These are phyloP conservation scores for Penicillium angulare DNA, from an alignment of 495 filamentous ascomycete species.

Conservation along the genomic window DNA sequence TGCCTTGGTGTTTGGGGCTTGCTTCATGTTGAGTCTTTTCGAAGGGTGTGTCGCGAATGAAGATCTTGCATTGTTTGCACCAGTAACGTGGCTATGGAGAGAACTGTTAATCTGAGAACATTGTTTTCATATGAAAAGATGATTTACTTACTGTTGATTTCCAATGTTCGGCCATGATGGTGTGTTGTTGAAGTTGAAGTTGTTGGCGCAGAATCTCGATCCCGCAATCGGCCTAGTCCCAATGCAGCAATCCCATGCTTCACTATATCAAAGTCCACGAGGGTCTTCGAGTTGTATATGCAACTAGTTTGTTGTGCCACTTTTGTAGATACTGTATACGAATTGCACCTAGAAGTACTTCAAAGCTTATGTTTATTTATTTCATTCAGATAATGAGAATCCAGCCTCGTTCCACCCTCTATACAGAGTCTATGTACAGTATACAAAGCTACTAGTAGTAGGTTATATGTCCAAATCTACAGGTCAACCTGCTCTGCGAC, in stretches of 20 bases:
- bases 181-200: neutral
- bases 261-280: too few relatives aligned
- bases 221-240: conserved; percentile 18
- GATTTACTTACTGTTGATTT: conserved; percentile 74
- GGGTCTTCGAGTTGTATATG: too few relatives aligned
- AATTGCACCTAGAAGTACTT: too few relatives aligned
- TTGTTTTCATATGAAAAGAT: neutral
- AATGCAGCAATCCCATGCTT: conserved; percentile 6
- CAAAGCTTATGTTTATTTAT: too few relatives aligned
- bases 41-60: conserved; percentile 87
- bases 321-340: too few relatives aligned
- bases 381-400: too few relatives aligned
- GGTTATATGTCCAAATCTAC: too few relatives aligned
- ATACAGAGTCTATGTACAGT: neutral
- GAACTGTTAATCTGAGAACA: neutral
- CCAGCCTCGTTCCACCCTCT: too few relatives aligned
- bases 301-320: too few relatives aligned
- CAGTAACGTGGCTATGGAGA: conserved; percentile 72
- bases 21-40: conserved; percentile 89
- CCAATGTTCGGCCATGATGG: conserved; percentile 92
- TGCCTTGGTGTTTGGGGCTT: conserved; percentile 81
- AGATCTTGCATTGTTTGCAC: conserved; percentile 96
- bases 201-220: neutral
- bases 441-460: neutral
- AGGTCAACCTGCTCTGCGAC: conserved; percentile 60